Evolutionary conservation across 352 stramenopile genomes (phyloP).

Genomic region (Globisporangium polare): DNA sequence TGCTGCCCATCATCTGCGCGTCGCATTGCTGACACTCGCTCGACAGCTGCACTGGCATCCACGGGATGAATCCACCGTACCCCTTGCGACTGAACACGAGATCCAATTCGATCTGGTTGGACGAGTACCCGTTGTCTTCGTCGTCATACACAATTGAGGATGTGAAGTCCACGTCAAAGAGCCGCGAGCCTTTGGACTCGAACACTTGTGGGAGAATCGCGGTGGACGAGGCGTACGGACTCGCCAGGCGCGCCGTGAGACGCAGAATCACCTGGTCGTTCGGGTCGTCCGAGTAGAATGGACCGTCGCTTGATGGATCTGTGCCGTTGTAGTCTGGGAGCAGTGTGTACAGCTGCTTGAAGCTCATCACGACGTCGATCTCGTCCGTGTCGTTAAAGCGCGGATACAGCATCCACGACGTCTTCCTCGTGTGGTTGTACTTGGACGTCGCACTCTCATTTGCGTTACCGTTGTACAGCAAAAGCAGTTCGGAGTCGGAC

Average conservation of each 20-base stretch:
- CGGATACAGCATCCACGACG: conserved; percentile 38
- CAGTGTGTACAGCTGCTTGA: conserved; percentile 56
- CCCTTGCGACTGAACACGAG: conserved; percentile 8
- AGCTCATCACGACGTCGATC: conserved; percentile 46
- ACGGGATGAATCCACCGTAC: conserved; percentile 4
- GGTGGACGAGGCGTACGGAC: conserved; percentile 14
- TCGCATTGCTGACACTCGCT: conserved; percentile 1
- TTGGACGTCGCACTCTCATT: conserved; percentile 3
- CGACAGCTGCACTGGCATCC: conserved; percentile 5
- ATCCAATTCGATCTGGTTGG: conserved; percentile 9
- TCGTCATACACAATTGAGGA: conserved; percentile 25
- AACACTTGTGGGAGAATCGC: conserved; percentile 36
- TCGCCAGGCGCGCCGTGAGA: conserved; percentile 22
- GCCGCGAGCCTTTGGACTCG: conserved; percentile 36
- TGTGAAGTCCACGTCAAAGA: conserved; percentile 38
- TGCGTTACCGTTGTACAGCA: background rate
- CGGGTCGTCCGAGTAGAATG: conserved; percentile 34
- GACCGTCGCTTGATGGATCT: conserved; percentile 11
- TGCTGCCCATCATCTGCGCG: background rate
- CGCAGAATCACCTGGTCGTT: conserved; percentile 46
- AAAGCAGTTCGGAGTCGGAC: conserved; percentile 15
- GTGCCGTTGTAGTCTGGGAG: conserved; percentile 31
- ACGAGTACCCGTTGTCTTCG: conserved; percentile 8
- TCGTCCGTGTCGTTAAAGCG: conserved; percentile 18
- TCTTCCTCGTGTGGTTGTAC: conserved; percentile 29